Evolutionary conservation across 257 asterid genomes (phyloP), one percentile per base, ranked within the genome.

Genomic region (Solanum medicagineum): DNA sequence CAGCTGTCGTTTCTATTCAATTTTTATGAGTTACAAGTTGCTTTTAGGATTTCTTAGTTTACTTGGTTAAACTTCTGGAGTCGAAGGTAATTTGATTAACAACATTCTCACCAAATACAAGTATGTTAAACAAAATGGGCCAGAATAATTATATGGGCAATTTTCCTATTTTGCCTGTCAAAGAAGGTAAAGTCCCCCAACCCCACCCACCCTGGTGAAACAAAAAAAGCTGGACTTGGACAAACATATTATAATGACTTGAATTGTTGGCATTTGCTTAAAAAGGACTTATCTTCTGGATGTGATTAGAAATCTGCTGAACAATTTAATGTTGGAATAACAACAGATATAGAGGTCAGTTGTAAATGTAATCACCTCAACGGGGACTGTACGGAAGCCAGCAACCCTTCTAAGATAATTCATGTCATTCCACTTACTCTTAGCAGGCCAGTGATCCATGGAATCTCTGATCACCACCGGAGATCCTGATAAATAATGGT

Each of bases 381-480:
- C 98, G 8, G 99, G 99, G 87, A 97, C 94, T 4, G 99, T 97
- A 56, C 98, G 99, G 84, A 92, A 94, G 68, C 99, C 98, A 66
- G 95, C 98, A 87, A 93, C 91, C 74, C 87, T 87, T 84, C 90
- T 91, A 85, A 97, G 97, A 89, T 95, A 97, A 89, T 91, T 92
- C 90, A 92, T 88, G 90, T 97, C 94, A 86, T 86, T 92, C 99
- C 98, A 95, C 90, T 89, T 92, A 59, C 87, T 89, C 89, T 63
- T 91, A 65, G 99, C 99, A 10, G 99, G 99, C 98, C 98, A 97
- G 86, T 94, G 96, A 88, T 89, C 88, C 98, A 97, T 93, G 63
- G 93, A 90, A 87, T 92, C 98, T 85, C 94, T 86, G 87, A 95
- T 93, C 59, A 97, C 89, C 87, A 91, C 92, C 1, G 93, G 91